Conservation (phyloP, 441 rosid species). For the Raphanus hybrid region DNA sequence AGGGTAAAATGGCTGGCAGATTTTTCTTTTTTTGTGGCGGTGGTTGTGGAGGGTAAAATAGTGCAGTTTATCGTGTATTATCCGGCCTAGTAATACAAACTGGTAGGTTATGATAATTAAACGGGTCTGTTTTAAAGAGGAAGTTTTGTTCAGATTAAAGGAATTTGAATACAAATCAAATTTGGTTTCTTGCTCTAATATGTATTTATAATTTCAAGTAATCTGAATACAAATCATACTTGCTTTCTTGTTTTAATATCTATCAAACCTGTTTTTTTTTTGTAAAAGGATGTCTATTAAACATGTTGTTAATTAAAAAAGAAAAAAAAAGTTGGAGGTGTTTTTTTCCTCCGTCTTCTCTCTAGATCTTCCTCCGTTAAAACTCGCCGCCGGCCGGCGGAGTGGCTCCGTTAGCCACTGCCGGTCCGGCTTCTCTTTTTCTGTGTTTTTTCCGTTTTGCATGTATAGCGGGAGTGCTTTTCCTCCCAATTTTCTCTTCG, state of each 20-base stretch:
- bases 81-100: not conserved
- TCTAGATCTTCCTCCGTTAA: no score
- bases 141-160: not conserved
- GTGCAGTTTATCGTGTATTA: not conserved
- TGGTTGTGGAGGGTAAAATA: constrained; percentile 56
- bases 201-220: not conserved
- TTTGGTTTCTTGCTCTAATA: not conserved
- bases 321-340: not conserved
- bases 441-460: no score
- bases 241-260: constrained; percentile 14
- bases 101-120: constrained; percentile 13
- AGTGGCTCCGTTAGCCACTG: no score
- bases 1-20: constrained; percentile 32
- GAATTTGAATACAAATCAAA: not conserved
- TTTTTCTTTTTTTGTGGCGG: constrained; percentile 31
- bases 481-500: no score
- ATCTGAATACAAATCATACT: constrained; percentile 3
- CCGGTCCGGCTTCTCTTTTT: no score
- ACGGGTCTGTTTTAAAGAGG: not conserved
- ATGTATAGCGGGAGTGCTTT: no score
- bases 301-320: not conserved
- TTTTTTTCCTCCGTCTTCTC: no score
- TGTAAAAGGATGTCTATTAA: no score
- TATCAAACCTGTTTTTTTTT: no score
- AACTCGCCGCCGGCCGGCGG: no score